phyloP scores from a whole-genome alignment of 805 yeast species.

The Lachancea dasiensis region DNA sequence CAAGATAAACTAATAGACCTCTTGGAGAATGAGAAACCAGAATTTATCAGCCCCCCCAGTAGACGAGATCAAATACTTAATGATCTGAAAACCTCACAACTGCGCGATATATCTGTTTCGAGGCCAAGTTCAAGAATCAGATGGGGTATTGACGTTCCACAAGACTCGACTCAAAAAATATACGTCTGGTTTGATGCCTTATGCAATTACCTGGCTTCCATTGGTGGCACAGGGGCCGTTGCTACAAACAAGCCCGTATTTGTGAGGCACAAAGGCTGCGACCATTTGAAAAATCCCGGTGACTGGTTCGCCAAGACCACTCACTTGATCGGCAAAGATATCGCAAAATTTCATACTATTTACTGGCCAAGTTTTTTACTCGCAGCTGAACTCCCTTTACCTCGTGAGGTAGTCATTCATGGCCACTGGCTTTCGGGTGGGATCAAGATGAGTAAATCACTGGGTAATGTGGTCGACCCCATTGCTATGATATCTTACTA shows the following conservation, averaged over 20 bases:
- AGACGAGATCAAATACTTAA: constrained; percentile 49
- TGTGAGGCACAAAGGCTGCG: constrained; percentile 1
- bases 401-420: constrained; percentile 76
- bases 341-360: constrained; percentile 78
- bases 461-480: constrained; percentile 94
- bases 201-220: constrained; percentile 71
- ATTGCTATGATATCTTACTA: constrained; percentile 52
- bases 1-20: constrained; percentile 46
- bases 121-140: constrained; percentile 69
- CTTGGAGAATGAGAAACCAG: constrained; percentile 40
- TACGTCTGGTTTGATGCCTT: constrained; percentile 98
- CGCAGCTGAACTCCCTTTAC: constrained; percentile 72
- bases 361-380: constrained; percentile 91
- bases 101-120: constrained; percentile 78
- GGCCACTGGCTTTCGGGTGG: constrained; percentile 93
- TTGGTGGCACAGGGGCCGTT: constrained; percentile 46
- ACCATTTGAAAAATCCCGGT: constrained; percentile 8
- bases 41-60: constrained; percentile 60
- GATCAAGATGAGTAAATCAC: constrained; percentile 85
- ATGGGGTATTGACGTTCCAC: constrained; percentile 92
- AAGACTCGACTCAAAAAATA: constrained; percentile 67
- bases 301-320: constrained; percentile 40
- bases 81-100: constrained; percentile 44
- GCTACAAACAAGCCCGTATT: constrained; percentile 8
- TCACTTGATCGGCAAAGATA: constrained; percentile 90